Evolutionary conservation across 169 alveolate species (phyloP), one percentile per base, ranked within the genome.

Genomic region (Babesia bigemina): DNA sequence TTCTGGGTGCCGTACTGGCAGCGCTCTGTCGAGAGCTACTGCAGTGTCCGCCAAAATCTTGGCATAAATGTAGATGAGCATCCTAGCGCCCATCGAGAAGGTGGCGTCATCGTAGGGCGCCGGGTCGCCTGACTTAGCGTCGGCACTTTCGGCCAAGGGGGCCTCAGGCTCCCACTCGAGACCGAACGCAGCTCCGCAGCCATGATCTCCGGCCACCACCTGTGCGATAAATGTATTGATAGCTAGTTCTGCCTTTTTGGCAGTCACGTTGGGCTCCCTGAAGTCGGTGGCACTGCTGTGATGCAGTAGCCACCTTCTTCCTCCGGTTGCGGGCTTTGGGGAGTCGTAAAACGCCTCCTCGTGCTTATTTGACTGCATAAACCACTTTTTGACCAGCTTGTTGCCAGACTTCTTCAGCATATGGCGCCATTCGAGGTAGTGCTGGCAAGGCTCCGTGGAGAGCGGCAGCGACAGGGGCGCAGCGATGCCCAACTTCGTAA

Each of bases 101-200:
- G 12, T 24, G 21, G 6, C 36, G 42, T 67, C 66, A 29, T 67
- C 74, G n/a, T 45, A 39, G 4, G 19, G 4, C 49, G 45, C 60
- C 2, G 39, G 1, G 8, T 65, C 74, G n/a, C 19, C 50, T 2
- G 17, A 10, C 50, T 16, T 45, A 10, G 7, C 19, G 7, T 10
- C 22, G 12, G 26, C 17, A 39, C 55, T 53, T 9, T 14, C 50
- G 39, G 39, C 39, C 24, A 36, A 19, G 22, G 28, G 53, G 17
- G 57, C 33, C n/a, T 44, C 71, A 26, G 71, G 42, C 10, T 67
- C 67, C 12, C 6, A 17, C 2, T 28, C 55, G n/a, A 36, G 47
- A 26, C 76, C 76, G 56, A 67, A 67, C 8, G 53, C 28, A 11
- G 21, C 56, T 29, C 56, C 66, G 21, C 76, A 67, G 2, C 47